These are phyloP conservation scores for Pholiota microspora DNA, from an alignment of 768 basidiomycete species.

Conservation along the genomic window DNA sequence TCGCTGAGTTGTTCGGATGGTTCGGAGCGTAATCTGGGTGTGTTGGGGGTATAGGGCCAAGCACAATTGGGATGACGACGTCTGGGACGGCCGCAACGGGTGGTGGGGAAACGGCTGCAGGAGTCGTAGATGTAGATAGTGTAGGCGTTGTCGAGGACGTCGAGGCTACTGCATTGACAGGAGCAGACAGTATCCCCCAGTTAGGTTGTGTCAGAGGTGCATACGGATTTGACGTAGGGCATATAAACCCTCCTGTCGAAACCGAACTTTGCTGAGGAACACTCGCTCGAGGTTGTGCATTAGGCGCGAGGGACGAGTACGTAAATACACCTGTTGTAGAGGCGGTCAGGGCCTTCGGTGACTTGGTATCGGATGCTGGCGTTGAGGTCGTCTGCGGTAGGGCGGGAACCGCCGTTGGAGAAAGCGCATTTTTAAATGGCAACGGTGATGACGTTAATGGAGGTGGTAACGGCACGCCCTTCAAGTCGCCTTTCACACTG, in stretches of 20 bases:
- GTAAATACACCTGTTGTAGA: slow-evolving; percentile 42
- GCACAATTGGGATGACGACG: slow-evolving; percentile 74
- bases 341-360: slow-evolving; percentile 14
- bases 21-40: slow-evolving; percentile 51
- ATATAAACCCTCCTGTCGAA: slow-evolving; percentile 26
- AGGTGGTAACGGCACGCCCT: slow-evolving; percentile 60
- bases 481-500: slow-evolving; percentile 63
- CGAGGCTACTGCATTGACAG: slow-evolving; percentile 15
- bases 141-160: slow-evolving; percentile 24
- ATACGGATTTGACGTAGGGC: slow-evolving; percentile 35
- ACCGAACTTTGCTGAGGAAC: slow-evolving; percentile 24
- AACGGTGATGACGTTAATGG: slow-evolving; percentile 68
- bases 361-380: slow-evolving; percentile 7
- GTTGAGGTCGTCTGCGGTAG: slow-evolving; percentile 19
- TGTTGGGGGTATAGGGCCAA: slow-evolving; percentile 68
- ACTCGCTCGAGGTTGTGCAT: slow-evolving; percentile 21
- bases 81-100: slow-evolving; percentile 37
- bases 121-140: slow-evolving; percentile 21
- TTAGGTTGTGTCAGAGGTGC: slow-evolving; percentile 31
- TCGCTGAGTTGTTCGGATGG: slow-evolving; percentile 46
- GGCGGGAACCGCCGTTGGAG: slow-evolving; percentile 18
- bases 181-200: slow-evolving; percentile 31
- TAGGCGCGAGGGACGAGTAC: slow-evolving; percentile 32
- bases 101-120: slow-evolving; percentile 27
- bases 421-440: slow-evolving; percentile 37